Evolutionary conservation across 2,329 filamentous ascomycete species (phyloP), one percentile per base, ranked within the genome.

Genomic region (Bipolaris sorokiniana): DNA sequence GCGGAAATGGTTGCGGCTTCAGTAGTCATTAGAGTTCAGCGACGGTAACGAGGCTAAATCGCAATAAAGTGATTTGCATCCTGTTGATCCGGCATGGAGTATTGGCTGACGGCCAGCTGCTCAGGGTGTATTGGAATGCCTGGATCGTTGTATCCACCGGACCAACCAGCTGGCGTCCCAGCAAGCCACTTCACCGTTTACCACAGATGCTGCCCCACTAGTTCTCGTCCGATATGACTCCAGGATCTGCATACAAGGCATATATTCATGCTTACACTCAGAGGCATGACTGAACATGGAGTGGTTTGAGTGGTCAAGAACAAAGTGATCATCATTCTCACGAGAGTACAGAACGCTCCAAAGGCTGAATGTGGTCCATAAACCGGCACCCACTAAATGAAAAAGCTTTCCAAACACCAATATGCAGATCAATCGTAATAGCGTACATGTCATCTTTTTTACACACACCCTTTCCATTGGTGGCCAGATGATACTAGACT

Each of bases 371-470:
- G 13, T n/a, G 38, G 18, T 10, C 26, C 26, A 28, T 28, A 28
- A 10, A 28, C 9, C 9, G 26, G 26, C 26, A 28, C 7, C 26
- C 26, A 28, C 26, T 28, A 28, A 7, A 26, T 26, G 22, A 26
- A 26, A n/a, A 23, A 41, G 15, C 9, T 45, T 9, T 18, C 42
- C 42, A 45, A 44, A 58, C 51, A 28, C 51, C 41, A 31, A 45
- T 49, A 44, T 57, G 51, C 56, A 42, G 49, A 31, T 45, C 40
- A 28, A 51, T 50, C 46, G 51, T 61, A 45, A 33, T 45, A 31
- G 42, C 42, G 42, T 44, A 31, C 23, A 28, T 31, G 23, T 28
- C 23, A 5, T 44, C 33, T 23, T 48, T 48, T 48, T 22, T 20
- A 15, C 45, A 13, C 2, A 6, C 18, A 9, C 20, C 33, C 28